These are phyloP conservation scores for Fusarium sp. DNA, from an alignment of 2,329 filamentous ascomycete species.

Conservation along the genomic window DNA sequence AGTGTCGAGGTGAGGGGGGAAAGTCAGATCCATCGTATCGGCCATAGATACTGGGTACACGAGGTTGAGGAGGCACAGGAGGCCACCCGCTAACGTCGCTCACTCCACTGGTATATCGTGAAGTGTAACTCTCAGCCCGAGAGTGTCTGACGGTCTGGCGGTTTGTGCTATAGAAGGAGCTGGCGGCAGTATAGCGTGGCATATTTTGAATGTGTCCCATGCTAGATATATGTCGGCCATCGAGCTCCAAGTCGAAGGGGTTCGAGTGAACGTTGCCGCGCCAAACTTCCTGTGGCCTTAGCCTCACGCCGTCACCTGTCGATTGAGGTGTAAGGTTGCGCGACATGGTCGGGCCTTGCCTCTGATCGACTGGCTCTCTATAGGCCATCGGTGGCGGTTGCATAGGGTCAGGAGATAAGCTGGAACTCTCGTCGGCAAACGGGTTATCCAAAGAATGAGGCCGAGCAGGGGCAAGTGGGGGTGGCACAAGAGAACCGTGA, in stretches of 20 bases:
- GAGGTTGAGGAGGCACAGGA: constrained; percentile 4
- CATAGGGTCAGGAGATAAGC: constrained; percentile 40
- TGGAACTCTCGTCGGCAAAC: constrained; percentile 60
- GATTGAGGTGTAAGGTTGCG: constrained; percentile 41
- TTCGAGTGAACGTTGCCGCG: constrained; percentile 70
- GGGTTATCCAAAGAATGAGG: constrained; percentile 46
- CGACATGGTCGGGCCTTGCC: constrained; percentile 57
- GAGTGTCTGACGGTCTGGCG: constrained; percentile 58
- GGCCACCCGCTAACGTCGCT: constrained; percentile 50
- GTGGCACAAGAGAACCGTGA: constrained; percentile 51
- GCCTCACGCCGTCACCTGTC: constrained; percentile 44
- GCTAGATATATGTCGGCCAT: constrained; percentile 34
- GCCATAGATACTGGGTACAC: constrained; percentile 17
- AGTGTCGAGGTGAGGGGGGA: constrained; percentile 24
- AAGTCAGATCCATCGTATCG: constrained; percentile 27
- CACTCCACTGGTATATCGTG: constrained; percentile 62
- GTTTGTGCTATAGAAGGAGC: constrained; percentile 43
- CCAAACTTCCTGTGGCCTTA: constrained; percentile 49
- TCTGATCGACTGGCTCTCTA: constrained; percentile 57
- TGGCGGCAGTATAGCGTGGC: constrained; percentile 34
- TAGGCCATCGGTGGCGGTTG: constrained; percentile 53
- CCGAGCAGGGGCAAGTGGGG: constrained; percentile 46
- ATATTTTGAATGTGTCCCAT: constrained; percentile 29
- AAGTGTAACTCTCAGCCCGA: constrained; percentile 46
- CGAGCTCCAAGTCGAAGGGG: constrained; percentile 69